These are phyloP conservation scores for Septoria petroselini DNA, from an alignment of 2,329 filamentous ascomycete genomes.

Conservation along the genomic window DNA sequence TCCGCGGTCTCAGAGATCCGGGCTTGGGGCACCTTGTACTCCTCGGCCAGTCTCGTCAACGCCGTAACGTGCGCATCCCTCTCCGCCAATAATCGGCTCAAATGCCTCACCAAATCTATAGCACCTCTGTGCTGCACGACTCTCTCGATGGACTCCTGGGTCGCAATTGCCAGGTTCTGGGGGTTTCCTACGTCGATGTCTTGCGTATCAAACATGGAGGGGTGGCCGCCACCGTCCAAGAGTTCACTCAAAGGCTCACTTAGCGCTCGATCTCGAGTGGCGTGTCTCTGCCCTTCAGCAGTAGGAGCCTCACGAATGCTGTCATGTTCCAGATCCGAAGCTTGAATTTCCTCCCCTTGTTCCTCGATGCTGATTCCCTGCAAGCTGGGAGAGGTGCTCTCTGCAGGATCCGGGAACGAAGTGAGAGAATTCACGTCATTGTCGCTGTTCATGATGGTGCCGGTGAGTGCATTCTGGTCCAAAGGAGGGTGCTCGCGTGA, in stretches of 20 bases:
- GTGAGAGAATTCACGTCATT: slow-evolving; percentile 23
- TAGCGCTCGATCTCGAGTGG: slow-evolving; percentile 1
- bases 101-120: slow-evolving; percentile 31
- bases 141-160: slow-evolving; percentile 26
- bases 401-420: slow-evolving; percentile 34
- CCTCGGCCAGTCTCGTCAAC: slow-evolving; percentile 35
- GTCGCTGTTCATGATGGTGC: background rate
- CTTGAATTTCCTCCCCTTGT: slow-evolving; percentile 9
- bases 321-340: slow-evolving; percentile 10
- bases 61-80: slow-evolving; percentile 38
- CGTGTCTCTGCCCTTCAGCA: background rate
- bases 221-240: slow-evolving; percentile 29
- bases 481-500: no score
- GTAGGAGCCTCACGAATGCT: background rate
- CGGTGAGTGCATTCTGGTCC: no score
- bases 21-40: slow-evolving; percentile 33
- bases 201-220: slow-evolving; percentile 36
- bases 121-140: slow-evolving; percentile 36
- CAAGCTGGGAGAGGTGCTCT: slow-evolving; percentile 20
- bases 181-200: slow-evolving; percentile 22
- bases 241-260: slow-evolving; percentile 30
- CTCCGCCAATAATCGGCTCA: slow-evolving; percentile 33
- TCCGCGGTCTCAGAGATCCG: slow-evolving; percentile 30
- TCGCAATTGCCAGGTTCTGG: slow-evolving; percentile 31
- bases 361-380: slow-evolving; percentile 17